Conservation (phyloP, 805 yeast genomes). For the Myxozyma melibiosi region DNA sequence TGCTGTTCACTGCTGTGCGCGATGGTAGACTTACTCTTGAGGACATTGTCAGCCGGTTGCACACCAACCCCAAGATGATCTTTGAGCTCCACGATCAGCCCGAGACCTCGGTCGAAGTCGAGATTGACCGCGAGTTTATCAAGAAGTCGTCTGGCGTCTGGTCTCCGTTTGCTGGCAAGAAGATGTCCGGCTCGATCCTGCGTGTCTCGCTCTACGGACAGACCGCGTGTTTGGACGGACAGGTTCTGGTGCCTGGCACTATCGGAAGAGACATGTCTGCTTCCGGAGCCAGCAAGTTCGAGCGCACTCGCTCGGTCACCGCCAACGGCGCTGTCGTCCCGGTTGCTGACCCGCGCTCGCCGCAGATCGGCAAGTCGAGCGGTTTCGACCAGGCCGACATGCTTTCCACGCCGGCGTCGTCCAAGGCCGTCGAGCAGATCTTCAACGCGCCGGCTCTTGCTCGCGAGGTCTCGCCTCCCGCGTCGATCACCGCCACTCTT, state of each 20-base stretch:
- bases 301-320: conserved; percentile 25
- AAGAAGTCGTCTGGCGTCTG: conserved; percentile 42
- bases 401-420: conserved; percentile 41
- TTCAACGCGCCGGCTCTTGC: conserved; percentile 27
- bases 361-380: conserved; percentile 38
- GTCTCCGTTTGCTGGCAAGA: conserved; percentile 57
- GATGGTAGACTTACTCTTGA: conserved; percentile 70
- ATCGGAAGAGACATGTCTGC: conserved; percentile 61
- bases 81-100: conserved; percentile 78
- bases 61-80: conserved; percentile 77
- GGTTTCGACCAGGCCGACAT: conserved; percentile 42
- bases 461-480: conserved; percentile 44
- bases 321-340: conserved; percentile 38
- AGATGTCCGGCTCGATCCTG: conserved; percentile 79
- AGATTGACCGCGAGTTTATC: conserved; percentile 65
- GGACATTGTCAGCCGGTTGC: conserved; percentile 72
- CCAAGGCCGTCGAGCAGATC: conserved; percentile 2
- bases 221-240: conserved; percentile 85
- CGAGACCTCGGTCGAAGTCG: conserved; percentile 77
- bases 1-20: conserved; percentile 76
- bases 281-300: conserved; percentile 45
- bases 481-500: conserved; percentile 75
- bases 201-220: conserved; percentile 78
- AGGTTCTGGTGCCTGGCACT: conserved; percentile 60
- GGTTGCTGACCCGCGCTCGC: conserved; percentile 33